phyloP scores from a whole-genome alignment of 208 protist species.

The Acanthamoeba triangularis region DNA sequence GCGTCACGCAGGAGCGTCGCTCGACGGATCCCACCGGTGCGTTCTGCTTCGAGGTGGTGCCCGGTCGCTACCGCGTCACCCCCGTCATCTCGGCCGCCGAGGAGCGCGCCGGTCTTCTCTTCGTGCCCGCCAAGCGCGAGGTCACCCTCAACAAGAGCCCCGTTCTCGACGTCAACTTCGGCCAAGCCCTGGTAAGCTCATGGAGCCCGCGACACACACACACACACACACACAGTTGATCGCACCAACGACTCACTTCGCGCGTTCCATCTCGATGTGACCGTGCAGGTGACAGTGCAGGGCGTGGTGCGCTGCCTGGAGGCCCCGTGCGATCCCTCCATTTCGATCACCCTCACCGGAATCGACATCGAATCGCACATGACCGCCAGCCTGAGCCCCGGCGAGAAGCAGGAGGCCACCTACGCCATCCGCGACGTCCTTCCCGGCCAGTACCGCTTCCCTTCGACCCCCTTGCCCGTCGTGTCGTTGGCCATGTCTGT shows the following conservation, averaged over 20 bases:
- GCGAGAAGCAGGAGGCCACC: constrained; percentile 58
- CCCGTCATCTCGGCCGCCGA: constrained; percentile 27
- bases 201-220: neutral
- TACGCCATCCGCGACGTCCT: constrained; percentile 57
- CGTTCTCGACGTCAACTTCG: constrained; percentile 73
- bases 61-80: constrained; percentile 54
- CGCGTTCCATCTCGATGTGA: neutral
- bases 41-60: constrained; percentile 73
- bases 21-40: constrained; percentile 48
- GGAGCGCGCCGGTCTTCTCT: constrained; percentile 60
- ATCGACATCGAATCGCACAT: constrained; percentile 25
- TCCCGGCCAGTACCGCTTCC: constrained; percentile 22
- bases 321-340: constrained; percentile 72
- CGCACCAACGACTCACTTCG: neutral
- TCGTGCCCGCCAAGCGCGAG: constrained; percentile 57
- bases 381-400: constrained; percentile 23
- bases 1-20: constrained; percentile 10
- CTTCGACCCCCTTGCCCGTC: neutral
- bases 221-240: neutral
- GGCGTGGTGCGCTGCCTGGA: constrained; percentile 65
- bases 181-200: constrained; percentile 29
- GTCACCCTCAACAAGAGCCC: constrained; percentile 71
- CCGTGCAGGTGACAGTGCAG: constrained; percentile 23
- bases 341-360: constrained; percentile 36
- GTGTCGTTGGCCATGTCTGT: neutral